These are phyloP conservation scores for Microbotryomycetes sp. DNA, from an alignment of 1,284 basidiomycete species.

Conservation along the genomic window DNA sequence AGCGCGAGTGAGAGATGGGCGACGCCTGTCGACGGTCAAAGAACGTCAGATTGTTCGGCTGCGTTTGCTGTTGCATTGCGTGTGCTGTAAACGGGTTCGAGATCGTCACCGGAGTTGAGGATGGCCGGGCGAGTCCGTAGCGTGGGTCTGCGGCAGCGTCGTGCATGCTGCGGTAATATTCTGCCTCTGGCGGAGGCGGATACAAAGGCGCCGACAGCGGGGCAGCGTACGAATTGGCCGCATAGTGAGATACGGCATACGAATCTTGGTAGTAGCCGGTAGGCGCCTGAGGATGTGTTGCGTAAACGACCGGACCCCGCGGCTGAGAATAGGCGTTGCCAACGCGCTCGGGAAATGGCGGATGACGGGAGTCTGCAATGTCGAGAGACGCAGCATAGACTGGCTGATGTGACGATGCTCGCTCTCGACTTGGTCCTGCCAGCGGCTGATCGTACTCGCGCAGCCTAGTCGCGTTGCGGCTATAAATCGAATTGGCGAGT, in stretches of 20 bases:
- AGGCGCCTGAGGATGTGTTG: not conserved
- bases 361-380: not conserved
- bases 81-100: not conserved
- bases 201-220: not conserved
- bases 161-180: not conserved
- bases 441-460: not conserved
- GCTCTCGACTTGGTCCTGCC: not conserved
- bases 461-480: not conserved
- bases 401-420: not conserved
- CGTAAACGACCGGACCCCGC: not conserved
- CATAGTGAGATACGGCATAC: not conserved
- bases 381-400: not conserved
- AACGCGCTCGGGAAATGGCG: too few relatives aligned
- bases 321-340: not conserved
- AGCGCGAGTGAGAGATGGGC: not conserved
- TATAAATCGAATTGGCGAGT: not conserved
- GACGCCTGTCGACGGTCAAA: not conserved
- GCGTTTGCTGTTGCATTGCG: not conserved
- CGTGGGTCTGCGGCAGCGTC: not conserved
- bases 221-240: not conserved
- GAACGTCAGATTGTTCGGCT: not conserved
- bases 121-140: not conserved
- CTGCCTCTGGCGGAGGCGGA: not conserved
- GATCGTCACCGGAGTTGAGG: not conserved
- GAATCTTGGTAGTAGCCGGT: not conserved